Conservation (phyloP, 805 yeast genomes). For the Candida caryicola region DNA sequence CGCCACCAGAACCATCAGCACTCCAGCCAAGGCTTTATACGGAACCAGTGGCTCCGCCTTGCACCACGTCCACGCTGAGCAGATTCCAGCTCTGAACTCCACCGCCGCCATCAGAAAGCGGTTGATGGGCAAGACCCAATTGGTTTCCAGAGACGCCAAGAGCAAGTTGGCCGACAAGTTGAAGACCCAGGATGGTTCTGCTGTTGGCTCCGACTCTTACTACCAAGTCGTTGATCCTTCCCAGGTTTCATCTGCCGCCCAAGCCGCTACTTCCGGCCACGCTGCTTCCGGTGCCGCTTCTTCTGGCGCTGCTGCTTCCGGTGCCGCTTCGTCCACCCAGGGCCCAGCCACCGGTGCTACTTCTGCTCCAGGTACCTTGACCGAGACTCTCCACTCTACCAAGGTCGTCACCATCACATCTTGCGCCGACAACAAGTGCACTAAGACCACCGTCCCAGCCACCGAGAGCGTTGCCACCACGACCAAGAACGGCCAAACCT, state of each 20-base stretch:
- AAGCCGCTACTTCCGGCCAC: too few species aligned
- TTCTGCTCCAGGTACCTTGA: conserved; percentile 9
- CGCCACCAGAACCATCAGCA: conserved; percentile 31
- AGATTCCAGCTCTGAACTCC: conserved; percentile 35
- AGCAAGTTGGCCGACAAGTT: conserved; percentile 22
- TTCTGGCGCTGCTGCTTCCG: conserved; percentile 14
- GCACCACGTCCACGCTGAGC: conserved; percentile 27
- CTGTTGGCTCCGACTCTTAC: conserved; percentile 4
- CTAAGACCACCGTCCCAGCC: conserved; percentile 11
- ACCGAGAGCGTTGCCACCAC: conserved; percentile 12
- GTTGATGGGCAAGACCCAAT: conserved; percentile 21
- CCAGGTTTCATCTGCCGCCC: conserved; percentile 6
- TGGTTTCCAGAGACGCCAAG: conserved; percentile 32
- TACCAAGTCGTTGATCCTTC: neutral
- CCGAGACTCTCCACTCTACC: conserved; percentile 12
- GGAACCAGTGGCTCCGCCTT: conserved; percentile 19
- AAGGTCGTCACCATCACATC: conserved; percentile 28
- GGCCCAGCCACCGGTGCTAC: conserved; percentile 6
- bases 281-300: conserved; percentile 12
- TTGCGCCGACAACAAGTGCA: conserved; percentile 26
- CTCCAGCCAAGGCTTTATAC: conserved; percentile 33
- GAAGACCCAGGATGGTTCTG: conserved; percentile 25
- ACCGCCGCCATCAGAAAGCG: conserved; percentile 42
- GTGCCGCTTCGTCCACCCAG: conserved; percentile 8
- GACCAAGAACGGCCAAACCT: conserved; percentile 14